Percentiles rank a stretch among this genome's conserved stretches.
phyloP scores from a whole-genome alignment of 2,329 filamentous ascomycete species.

The Incumbomyces delicatus region DNA sequence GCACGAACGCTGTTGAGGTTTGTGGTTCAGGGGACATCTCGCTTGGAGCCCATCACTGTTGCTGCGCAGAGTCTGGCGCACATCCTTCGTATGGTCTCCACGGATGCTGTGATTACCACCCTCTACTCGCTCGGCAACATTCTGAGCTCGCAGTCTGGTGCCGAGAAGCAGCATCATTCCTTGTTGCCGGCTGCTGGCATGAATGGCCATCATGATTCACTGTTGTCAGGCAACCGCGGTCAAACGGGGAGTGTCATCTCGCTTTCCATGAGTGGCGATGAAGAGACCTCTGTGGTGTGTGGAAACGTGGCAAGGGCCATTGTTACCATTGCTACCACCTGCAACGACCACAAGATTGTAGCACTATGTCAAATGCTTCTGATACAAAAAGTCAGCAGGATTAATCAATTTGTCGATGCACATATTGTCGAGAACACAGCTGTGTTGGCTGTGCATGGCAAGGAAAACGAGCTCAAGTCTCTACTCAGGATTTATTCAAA shows the following conservation, averaged over 20 bases:
- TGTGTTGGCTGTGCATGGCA: conserved; percentile 64
- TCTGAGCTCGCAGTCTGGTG: conserved; percentile 59
- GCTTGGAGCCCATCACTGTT: conserved; percentile 57
- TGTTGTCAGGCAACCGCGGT: conserved; percentile 28
- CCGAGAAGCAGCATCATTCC: conserved; percentile 35
- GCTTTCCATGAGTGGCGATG: conserved; percentile 61
- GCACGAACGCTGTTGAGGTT: conserved; percentile 74
- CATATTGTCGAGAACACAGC: conserved; percentile 78
- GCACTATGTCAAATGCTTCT: conserved; percentile 91
- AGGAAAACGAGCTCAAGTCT: conserved; percentile 71
- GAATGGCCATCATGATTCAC: conserved; percentile 21
- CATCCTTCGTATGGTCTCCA: conserved; percentile 70
- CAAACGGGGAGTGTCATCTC: conserved; percentile 71
- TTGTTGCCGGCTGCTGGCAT: conserved; percentile 14
- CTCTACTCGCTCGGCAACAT: conserved; percentile 95
- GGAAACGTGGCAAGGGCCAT: conserved; percentile 91
- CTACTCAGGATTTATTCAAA: conserved; percentile 75
- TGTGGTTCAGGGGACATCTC: conserved; percentile 72
- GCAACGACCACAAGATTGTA: conserved; percentile 82
- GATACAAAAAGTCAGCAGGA: conserved; percentile 84
- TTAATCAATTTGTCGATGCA: conserved; percentile 69
- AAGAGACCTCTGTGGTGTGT: conserved; percentile 68
- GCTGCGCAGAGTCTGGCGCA: conserved; percentile 79
- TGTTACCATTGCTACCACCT: conserved; percentile 73
- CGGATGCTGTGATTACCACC: conserved; percentile 89